Evolutionary conservation across 1,284 basidiomycete species (phyloP), one percentile per base, ranked within the genome.

Genomic region (Ceratobasidium sp.): DNA sequence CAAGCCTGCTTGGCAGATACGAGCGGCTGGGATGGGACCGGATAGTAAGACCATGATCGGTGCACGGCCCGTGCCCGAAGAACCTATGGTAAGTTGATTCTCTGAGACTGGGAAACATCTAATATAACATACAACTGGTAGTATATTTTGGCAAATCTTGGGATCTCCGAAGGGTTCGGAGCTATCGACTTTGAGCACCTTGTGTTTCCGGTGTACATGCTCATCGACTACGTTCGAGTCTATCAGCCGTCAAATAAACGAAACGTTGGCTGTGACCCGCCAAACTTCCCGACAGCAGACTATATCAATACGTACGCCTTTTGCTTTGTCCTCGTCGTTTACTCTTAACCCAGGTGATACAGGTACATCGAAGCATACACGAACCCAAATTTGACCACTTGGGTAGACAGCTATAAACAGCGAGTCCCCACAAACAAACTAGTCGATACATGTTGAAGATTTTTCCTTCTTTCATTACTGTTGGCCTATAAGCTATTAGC

Each of bases 391-490:
- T 77, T 86, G 86, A 88, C 79, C 89, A 91, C 82, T 93, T 86
- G 85, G 85, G 81, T 15, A 38, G 82, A 80, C 23, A 85, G 85
- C 52, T 84, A 84, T 80, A 84, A 87, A 52, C 91, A 93, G 82
- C 82, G 88, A 0, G 87, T 90, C 81, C 92, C 92, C 1, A 91
- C 89, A 83, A 92, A 86, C 83, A 85, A 81, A 3, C 87, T 90
- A 81, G 78, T 90, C 26, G 87, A 81, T 67, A 65, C 71, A 28
- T 82, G 82, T 59, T 33, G 33, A 33, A 33, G 1, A 33, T 96
- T 98, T 86, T 96, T 97, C 86, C 98, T 97, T 96, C 96, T 98
- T 80, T 98, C 97, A 0, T 96, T 98, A 81, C 17, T 56, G 12
- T 3, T 13, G 46, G 48, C 23, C 15, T 17, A 33, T 33, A 2